Evolutionary conservation across 139 green algal species (phyloP), one percentile per base, ranked within the genome.

Genomic region (Chlamydomonas incerta): DNA sequence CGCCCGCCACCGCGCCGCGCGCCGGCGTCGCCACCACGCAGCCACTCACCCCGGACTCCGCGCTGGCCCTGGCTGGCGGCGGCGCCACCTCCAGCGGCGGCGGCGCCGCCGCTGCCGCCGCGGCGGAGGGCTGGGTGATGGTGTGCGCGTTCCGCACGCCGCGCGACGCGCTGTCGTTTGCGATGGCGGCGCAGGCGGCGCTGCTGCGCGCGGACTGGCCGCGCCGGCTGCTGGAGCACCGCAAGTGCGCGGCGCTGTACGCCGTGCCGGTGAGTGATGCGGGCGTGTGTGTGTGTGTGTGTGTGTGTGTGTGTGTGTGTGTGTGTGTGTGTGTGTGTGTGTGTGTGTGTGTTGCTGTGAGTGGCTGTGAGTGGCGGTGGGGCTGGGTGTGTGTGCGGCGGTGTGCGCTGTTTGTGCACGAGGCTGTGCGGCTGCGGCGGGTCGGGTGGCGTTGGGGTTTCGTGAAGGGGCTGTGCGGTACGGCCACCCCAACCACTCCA

Each of bases 181-280:
- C 66, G 14, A 52, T 37, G 65, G 79, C 65, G 31, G 79, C 66
- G 23, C 65, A 75, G 47, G 47, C 55, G 63, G 65, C 8, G 31
- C 79, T 85, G 31, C 63, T 85, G 79, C 47, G 26, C n/a, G 31
- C 68, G 3, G 79, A 85, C 18, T 85, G 79, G 79, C 79, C 79
- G 50, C 31, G 65, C 31, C 26, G 14, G 79, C 79, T 85, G 66
- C 47, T 85, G 46, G 11, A 41, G 1, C 66, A 75, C 66, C 65
- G 11, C 0, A 33, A 29, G 31, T 85, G 79, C 67, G 31, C 11
- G 33, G 46, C 79, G 23, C 67, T 85, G 66, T 85, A 69, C 65
- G 65, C 66, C 9, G 13, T 75, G 34, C 47, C 65, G 79, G 79
- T 74, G 37, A 18, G 69, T 33, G 23, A 2, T 1, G 26, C 4